phyloP scores from a whole-genome alignment of 1,139 yeast species.

The Saccharomyces hybrid region DNA sequence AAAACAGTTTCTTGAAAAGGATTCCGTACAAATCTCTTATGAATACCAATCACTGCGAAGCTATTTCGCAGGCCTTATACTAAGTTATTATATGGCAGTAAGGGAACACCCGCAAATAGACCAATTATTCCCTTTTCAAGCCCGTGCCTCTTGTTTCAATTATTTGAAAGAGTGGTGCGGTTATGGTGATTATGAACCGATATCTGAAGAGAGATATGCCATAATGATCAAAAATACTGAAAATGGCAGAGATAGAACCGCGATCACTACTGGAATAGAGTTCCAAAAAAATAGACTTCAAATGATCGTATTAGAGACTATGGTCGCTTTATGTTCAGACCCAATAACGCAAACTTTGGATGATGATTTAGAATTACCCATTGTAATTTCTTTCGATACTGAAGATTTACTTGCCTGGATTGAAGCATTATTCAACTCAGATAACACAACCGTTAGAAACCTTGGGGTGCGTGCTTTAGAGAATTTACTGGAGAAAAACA shows the following conservation, averaged over 20 bases:
- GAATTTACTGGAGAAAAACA: slow-evolving; percentile 56
- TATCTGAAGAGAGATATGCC: slow-evolving; percentile 61
- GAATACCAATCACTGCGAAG: slow-evolving; percentile 72
- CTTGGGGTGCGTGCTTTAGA: slow-evolving; percentile 68
- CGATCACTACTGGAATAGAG: slow-evolving; percentile 61
- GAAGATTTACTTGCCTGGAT: slow-evolving; percentile 70
- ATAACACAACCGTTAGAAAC: slow-evolving; percentile 50
- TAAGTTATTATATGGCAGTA: slow-evolving; percentile 56
- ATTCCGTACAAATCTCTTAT: slow-evolving; percentile 56
- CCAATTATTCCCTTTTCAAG: slow-evolving; percentile 74
- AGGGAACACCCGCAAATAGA: slow-evolving; percentile 32
- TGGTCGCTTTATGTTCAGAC: slow-evolving; percentile 74
- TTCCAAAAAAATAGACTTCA: slow-evolving; percentile 70
- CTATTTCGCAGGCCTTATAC: slow-evolving; percentile 71
- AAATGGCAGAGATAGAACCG: slow-evolving; percentile 37
- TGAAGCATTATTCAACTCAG: slow-evolving; percentile 55
- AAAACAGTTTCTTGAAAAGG: slow-evolving; percentile 52
- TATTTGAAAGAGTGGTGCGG: slow-evolving; percentile 93
- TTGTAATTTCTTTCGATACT: slow-evolving; percentile 61
- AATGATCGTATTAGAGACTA: slow-evolving; percentile 65
- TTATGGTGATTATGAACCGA: slow-evolving; percentile 55
- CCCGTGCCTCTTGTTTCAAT: slow-evolving; percentile 73
- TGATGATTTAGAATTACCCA: slow-evolving; percentile 33
- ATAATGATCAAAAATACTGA: slow-evolving; percentile 47
- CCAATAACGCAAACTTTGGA: slow-evolving; percentile 48